Base-by-base conservation (phyloP, 2,329 filamentous ascomycete species). In the Drechslera avenae region DNA sequence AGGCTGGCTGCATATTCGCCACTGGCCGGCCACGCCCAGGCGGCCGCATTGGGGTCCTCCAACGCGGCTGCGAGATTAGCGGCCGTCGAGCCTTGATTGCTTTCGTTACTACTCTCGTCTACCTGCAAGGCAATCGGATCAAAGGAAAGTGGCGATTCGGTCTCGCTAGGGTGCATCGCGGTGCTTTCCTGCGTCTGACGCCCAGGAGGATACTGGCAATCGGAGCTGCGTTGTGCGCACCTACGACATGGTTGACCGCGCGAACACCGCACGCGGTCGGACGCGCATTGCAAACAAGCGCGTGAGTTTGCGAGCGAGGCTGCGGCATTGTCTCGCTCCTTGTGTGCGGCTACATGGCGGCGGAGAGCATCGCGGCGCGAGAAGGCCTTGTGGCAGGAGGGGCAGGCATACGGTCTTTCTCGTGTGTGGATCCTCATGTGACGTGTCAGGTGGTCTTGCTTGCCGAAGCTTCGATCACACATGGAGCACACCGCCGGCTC, bases 221-320 rank as follows among this genome's bases (percentile, higher is more conserved):
- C 41, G 9, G 57, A 26, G 8, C 41, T 50, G 9, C 66, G 60
- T 10, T 57, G 50, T 17, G 43, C 45, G 44, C 68, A 71, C 17
- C 67, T 54, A 2, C 43, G 43, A 28, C 68, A 72, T n/a, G 50
- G 54, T 10, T 52, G 42, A 8, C 57, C 61, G 26, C 68, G 66
- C 26, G 68, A 64, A 41, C 67, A 72, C 44, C 59, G 59, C 8
- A 68, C 61, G 23, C 68, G 67, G 23, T 66, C 61, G 9, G 48
- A 39, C 4, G 63, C 63, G 47, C 66, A 71, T 39, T 56, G 49
- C 21, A 54, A 47, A 49, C 67, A 71, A 4, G 67, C 67, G 34
- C 67, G 48, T 18, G 48, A 46, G 39, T 31, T 32, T 14, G 41
- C 21, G 12, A 23, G 30, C 13, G 23, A 32, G 8, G 18, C 3